Base-by-base conservation (phyloP, 148 eudicot species). In the Heliosperma pusillum region DNA sequence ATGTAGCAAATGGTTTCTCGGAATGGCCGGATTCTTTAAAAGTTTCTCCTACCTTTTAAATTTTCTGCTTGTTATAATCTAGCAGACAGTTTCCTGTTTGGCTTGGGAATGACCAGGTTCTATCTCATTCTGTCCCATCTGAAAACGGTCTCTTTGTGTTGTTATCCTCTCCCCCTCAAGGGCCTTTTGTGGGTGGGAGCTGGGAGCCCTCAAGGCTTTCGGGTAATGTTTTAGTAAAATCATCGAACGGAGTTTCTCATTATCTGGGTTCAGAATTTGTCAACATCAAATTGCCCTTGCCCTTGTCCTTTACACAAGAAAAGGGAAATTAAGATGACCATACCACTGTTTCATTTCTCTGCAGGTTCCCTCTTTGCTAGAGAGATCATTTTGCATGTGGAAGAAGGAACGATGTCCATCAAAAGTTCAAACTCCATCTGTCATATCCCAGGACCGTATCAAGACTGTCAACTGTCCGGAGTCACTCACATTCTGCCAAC, bases 341-440 rank as follows among this genome's bases (percentile, higher is more conserved):
- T 64, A 8, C 21, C 45, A 13, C 42, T 17, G 7, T 12, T 47
- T 50, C 17, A 26, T 20, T 58, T 52, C 53, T 79, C 69, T 30
- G 68, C 83, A 92, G 97, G 86, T 87, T 78, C 90, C 96, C 27
- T 74, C 84, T 21, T 70, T 81, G 76, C 70, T 93, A 26, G 90
- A 82, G 77, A 82, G 56, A 42, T 81, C 85, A 15, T 89, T 89
- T 73, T 52, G 77, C 22, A 27, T 56, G 7, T 84, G 91, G 93
- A 89, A 85, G 76, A 80, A 77, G 73, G 76, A 80, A 61, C 82
- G 66, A 17, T 30, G 71, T 58, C 63, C 60, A 62, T 74, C 67
- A 74, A 78, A 78, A 47, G 63, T 21, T 62, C 71, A 68, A 70
- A 62, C 58, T n/a, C 60, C 83, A 29, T 47, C 44, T 57, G 26